A percentile compares a stretch with the other conserved stretches of the same genome.
These are phyloP conservation scores for Aspergillus homomorphus DNA, from an alignment of 495 filamentous ascomycete species.

Conservation along the genomic window DNA sequence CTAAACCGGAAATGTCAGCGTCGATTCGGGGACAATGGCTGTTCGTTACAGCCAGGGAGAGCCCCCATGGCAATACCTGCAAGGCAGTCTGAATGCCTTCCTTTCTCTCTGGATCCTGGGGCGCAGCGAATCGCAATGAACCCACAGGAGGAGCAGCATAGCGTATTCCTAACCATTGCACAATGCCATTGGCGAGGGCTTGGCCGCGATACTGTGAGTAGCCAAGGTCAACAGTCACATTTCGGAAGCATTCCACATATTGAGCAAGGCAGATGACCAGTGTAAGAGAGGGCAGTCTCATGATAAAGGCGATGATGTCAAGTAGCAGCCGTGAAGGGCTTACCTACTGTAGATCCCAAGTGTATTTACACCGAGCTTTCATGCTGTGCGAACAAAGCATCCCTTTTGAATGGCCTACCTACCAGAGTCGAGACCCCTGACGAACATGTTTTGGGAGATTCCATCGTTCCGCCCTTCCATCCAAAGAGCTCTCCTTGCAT, in stretches of 20 bases:
- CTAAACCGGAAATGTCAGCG: slow-evolving; percentile 23
- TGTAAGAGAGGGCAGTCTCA: slow-evolving; percentile 9
- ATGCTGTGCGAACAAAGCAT: neutral
- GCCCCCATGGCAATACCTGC: slow-evolving; percentile 23
- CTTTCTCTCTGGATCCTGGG: slow-evolving; percentile 48
- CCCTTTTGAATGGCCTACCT: neutral
- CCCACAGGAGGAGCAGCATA: slow-evolving; percentile 61
- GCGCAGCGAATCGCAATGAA: slow-evolving; percentile 56
- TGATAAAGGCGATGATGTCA: neutral
- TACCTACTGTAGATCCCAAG: neutral
- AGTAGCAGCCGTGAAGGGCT: neutral
- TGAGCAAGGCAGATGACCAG: slow-evolving; percentile 20
- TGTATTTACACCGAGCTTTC: neutral
- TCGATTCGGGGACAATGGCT: neutral
- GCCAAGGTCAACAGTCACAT: slow-evolving; percentile 38
- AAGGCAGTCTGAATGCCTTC: slow-evolving; percentile 43
- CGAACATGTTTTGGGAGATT: neutral
- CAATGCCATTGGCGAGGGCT: slow-evolving; percentile 43
- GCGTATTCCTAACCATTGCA: slow-evolving; percentile 64
- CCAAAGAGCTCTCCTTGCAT: neutral
- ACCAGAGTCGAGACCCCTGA: neutral
- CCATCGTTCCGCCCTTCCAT: neutral
- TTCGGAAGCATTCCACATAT: slow-evolving; percentile 18
- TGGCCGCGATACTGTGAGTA: slow-evolving; percentile 43
- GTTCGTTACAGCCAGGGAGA: neutral